Base-by-base conservation (phyloP, 129 eudicot species). In the Tagetes erecta region DNA sequence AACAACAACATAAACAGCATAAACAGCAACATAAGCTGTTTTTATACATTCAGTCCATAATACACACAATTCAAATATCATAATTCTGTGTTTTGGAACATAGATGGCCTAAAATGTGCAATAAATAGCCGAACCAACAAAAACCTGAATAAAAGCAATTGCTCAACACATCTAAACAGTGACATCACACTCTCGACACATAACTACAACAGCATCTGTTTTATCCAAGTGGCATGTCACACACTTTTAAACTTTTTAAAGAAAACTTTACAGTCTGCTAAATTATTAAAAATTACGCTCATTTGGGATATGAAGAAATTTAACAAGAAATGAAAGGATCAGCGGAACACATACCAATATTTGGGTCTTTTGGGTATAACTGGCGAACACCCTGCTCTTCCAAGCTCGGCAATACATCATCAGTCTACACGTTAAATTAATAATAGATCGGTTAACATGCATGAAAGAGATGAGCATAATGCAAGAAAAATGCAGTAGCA, bases 321-420 rank as follows among this genome's bases (percentile, higher is more conserved):
- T 66, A 51, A 20, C 13, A 33, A 70, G 37, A 63, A 62, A 41
- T 12, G 39, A 34, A 59, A 59, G 36, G 60, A 68, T 67, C 7
- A 34, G 49, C 49, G 36, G 60, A 68, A 58, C 7, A 55, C 73
- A 74, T 85, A 92, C 98, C 96, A 81, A 87, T 77, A 81, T 86
- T 88, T 36, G 94, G 95, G 60, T 92, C 92, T 77, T 84, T 86
- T 7, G 95, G 95, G 83, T 93, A 93, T 83, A 93, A 76, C 42
- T 87, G 95, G 31, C 95, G 91, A 66, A 90, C 96, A 42, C 97
- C 96, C 76, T 90, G 98, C 56, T 93, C 98, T 76, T 93, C 98
- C 81, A 93, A 83, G 70, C 83, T 81, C 7, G 98, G 98, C 56
- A 93, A 79, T 8, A 80, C 89, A 85, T 92, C 97, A 85, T 92